These are phyloP conservation scores for Podila horticola DNA, from an alignment of 192 early-diverging fungal species.

Conservation along the genomic window DNA sequence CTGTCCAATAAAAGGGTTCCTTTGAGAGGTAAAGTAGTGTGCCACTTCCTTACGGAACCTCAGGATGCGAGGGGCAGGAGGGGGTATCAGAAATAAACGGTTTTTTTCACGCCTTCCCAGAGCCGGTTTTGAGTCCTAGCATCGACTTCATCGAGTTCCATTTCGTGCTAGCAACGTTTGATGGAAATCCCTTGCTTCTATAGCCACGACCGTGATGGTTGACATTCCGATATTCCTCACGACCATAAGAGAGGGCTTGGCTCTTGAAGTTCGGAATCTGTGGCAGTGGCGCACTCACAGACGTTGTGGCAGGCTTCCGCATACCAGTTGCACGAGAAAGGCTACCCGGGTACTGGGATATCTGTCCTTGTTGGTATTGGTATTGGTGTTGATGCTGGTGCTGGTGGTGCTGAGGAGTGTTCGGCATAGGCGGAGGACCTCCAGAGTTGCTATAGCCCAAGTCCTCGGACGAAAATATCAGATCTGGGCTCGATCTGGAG, in stretches of 20 bases:
- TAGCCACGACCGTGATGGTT: not conserved
- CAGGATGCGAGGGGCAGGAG: too few relatives aligned
- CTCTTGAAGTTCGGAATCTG: not conserved
- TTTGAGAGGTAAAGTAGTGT: too few relatives aligned
- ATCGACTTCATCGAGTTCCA: not conserved
- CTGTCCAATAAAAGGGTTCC: too few relatives aligned
- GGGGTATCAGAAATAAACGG: too few relatives aligned
- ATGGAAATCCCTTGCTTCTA: not conserved
- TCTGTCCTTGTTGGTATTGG: not conserved
- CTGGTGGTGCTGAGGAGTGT: not conserved
- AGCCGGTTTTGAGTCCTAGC: not conserved
- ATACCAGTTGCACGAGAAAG: not conserved
- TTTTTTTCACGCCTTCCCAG: not conserved
- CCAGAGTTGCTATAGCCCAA: not conserved
- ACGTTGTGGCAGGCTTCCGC: not conserved
- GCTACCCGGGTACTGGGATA: not conserved
- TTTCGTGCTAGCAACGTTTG: not conserved
- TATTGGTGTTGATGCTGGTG: not conserved
- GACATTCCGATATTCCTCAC: not conserved
- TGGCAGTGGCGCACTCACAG: not conserved
- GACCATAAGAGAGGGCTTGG: not conserved
- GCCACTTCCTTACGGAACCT: too few relatives aligned
- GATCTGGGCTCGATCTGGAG: not conserved
- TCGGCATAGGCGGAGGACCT: not conserved
- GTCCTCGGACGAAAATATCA: not conserved